Conservation (phyloP, 345 rosid species). For the Ceriops zippeliana region DNA sequence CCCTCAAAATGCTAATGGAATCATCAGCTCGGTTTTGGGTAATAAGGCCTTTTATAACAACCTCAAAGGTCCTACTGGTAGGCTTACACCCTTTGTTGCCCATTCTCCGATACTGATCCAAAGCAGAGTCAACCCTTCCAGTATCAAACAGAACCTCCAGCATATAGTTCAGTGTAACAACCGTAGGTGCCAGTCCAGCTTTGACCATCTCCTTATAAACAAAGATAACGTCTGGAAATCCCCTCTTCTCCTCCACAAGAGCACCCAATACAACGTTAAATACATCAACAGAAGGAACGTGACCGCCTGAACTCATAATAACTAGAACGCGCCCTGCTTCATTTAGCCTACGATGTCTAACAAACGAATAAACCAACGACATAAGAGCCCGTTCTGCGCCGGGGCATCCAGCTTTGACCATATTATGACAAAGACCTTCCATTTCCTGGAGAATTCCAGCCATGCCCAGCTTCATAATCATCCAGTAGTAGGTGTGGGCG, state of each 20-base stretch:
- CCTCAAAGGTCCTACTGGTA: constrained; percentile 42
- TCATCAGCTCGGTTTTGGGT: constrained; percentile 29
- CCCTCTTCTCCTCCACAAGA: constrained; percentile 37
- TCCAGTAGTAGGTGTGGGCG: constrained; percentile 38
- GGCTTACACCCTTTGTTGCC: constrained; percentile 44
- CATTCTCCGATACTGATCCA: constrained; percentile 54
- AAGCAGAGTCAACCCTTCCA: constrained; percentile 33
- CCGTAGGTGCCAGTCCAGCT: constrained; percentile 41
- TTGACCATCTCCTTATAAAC: constrained; percentile 65
- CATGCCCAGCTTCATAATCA: constrained; percentile 49
- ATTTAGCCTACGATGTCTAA: constrained; percentile 26
- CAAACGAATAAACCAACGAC: constrained; percentile 38
- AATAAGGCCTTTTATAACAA: constrained; percentile 44
- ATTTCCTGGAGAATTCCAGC: constrained; percentile 43
- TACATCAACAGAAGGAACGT: constrained; percentile 27
- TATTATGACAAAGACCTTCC: constrained; percentile 36
- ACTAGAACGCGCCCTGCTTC: constrained; percentile 42
- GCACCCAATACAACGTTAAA: constrained; percentile 44
- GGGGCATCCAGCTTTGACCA: constrained; percentile 32
- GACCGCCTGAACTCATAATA: constrained; percentile 34
- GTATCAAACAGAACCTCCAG: constrained; percentile 44
- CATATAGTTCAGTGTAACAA: constrained; percentile 45
- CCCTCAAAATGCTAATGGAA: constrained; percentile 31
- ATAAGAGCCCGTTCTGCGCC: constrained; percentile 31
- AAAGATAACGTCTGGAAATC: constrained; percentile 37